Base-by-base conservation (phyloP, 2,329 filamentous ascomycete species). In the Monosporascus sp. region DNA sequence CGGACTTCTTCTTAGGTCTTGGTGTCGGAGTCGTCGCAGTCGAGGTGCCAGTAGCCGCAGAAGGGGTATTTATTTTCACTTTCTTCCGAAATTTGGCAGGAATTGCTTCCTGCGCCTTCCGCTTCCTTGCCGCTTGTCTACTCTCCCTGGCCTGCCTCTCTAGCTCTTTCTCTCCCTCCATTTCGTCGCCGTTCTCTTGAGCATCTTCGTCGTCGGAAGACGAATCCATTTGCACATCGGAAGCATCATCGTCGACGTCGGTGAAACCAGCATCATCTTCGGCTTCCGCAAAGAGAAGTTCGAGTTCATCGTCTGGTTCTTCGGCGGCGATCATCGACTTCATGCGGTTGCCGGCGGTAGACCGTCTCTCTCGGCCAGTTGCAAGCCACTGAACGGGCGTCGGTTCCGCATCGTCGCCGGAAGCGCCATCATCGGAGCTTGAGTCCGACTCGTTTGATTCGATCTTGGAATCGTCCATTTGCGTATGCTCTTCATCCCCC, bases 81-180 rank as follows among this genome's bases (percentile, higher is more conserved):
- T 85, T 91, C 70, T 92, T 93, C 57, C 87, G 76, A 64, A 86
- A 86, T 58, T 82, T 81, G 51, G 82, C 82, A 5, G 87, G 84
- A 55, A 91, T 85, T 28, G 84, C 85, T 55, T 91, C 85, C 63
- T 89, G 85, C 1, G 87, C 84, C 66, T 93, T 95, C 60, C 91
- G 85, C 72, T 96, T 96, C 68, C 90, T 75, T 49, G 78, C 89
- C 3, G 80, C 83, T 54, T 79, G 71, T 62, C 77, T 82, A 62
- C 87, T 87, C 55, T 82, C 84, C 60, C 85, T 86, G 54, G 87
- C 90, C 62, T 88, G 82, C 58, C 83, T 86, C 71, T 94, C 85
- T 51, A 99, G 70, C 71, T 96, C 91, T 63, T 86, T 88, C 72
- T 99, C 94, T 37, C 94, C 94, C 53, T 90, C 89, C 5, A 94